Evolutionary conservation across 202 grass and related monocot genomes (phyloP), one percentile per base, ranked within the genome.

Genomic region (Cymbopogon flexuosus): DNA sequence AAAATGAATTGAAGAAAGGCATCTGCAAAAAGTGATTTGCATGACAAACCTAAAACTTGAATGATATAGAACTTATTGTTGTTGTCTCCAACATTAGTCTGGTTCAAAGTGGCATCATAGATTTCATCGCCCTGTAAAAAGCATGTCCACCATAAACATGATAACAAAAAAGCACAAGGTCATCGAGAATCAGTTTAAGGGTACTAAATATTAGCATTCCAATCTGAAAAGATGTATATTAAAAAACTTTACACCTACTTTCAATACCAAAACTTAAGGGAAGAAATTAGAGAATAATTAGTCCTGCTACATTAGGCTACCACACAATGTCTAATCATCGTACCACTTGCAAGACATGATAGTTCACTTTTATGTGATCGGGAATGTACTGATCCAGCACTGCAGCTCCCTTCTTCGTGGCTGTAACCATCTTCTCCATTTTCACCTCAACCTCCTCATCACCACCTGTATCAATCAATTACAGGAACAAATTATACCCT

Each of bases 1-100:
- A 0, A 67, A 27, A 78, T n/a, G 49, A 15, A 71, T 5, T 82
- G 23, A 41, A 70, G 34, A 75, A 42, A 67, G 21, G 40, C 14
- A 84, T 58, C 65, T 59, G 40, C 36, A 69, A 27, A 9, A 41
- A 56, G 56, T 30, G 77, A 77, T 49, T 58, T 81, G 66, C 31
- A 63, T 60, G 43, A 82, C 84, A 89, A 71, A 97, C 94, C 94
- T 93, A 97, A 86, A 83, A 81, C 90, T 89, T 97, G 94, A 74
- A 97, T 89, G 60, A 93, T 81, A 80, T 85, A 97, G 35, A 92
- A 97, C 78, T 97, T 97, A 80, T 97, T 97, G 37, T 97, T 97
- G 82, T 97, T 97, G 57, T 83, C 42, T 73, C 88, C 86, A 81
- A 97, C 84, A 80, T 93, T 94, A 70, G 94, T 97, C 84, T 97